Evolutionary conservation across 306 rosid genomes (phyloP).

Genomic region (Corylus americana): DNA sequence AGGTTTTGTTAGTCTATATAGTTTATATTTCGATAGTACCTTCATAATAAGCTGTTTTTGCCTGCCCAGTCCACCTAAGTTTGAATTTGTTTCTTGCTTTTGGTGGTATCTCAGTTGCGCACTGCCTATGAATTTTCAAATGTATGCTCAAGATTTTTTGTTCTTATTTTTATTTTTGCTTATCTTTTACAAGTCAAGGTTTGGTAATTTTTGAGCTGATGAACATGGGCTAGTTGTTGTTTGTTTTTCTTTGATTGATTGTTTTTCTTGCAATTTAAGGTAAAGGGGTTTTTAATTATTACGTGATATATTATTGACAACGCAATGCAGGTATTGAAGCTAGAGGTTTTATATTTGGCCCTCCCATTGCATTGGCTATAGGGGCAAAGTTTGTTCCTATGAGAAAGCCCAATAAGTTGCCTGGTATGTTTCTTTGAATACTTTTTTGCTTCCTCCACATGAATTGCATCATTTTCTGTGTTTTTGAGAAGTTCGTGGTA

Average conservation of each 20-base stretch:
- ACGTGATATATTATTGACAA: slow-evolving; percentile 16
- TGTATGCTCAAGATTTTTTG: neutral
- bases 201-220: neutral
- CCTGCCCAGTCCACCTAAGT: neutral
- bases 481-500: neutral
- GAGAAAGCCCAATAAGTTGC: slow-evolving; percentile 96
- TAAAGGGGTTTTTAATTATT: slow-evolving; percentile 12
- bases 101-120: slow-evolving; percentile 15
- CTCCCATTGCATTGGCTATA: slow-evolving; percentile 94
- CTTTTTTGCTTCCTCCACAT: neutral
- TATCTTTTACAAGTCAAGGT: neutral
- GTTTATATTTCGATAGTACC: neutral
- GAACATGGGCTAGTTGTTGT: neutral
- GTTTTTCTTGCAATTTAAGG: slow-evolving; percentile 11
- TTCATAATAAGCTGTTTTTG: neutral
- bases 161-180: neutral
- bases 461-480: neutral
- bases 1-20: neutral
- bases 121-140: slow-evolving; percentile 4
- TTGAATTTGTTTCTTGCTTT: neutral
- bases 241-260: slow-evolving; percentile 10
- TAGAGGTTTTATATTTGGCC: slow-evolving; percentile 98
- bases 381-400: slow-evolving; percentile 98
- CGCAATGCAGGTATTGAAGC: slow-evolving; percentile 80
- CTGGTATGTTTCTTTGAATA: slow-evolving; percentile 51